phyloP scores from a whole-genome alignment of 768 basidiomycete species.

The Lentinula edodes region DNA sequence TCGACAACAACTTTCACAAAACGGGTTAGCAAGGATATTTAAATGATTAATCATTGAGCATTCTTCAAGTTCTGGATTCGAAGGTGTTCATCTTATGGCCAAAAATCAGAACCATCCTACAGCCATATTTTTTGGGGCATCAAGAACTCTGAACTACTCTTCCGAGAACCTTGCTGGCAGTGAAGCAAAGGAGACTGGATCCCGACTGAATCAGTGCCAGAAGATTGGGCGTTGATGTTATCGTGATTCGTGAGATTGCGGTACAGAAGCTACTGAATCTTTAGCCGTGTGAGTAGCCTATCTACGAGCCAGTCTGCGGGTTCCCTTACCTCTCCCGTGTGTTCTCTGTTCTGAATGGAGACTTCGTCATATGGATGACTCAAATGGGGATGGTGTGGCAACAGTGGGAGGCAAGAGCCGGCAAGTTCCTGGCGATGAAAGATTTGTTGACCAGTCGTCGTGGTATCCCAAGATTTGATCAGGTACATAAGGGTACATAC shows the following conservation, averaged over 20 bases:
- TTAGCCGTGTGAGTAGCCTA: neutral
- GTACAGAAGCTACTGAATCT: neutral
- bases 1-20: neutral
- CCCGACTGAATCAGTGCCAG: neutral
- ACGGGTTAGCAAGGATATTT: neutral
- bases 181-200: neutral
- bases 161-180: neutral
- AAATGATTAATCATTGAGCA: neutral
- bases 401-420: neutral
- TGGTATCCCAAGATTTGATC: neutral
- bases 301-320: neutral
- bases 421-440: neutral
- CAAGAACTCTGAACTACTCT: neutral
- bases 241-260: slow-evolving; percentile 2
- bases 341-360: neutral
- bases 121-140: too few relatives aligned
- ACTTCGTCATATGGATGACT: neutral
- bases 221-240: neutral
- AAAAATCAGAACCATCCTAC: too few relatives aligned
- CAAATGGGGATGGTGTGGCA: neutral
- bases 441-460: too few relatives aligned
- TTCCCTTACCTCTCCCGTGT: neutral
- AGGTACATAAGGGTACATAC: neutral
- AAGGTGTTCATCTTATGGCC: too few relatives aligned
- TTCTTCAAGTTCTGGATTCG: too few relatives aligned